phyloP scores from a whole-genome alignment of 441 rosid genomes.

The Gossypium laxum region DNA sequence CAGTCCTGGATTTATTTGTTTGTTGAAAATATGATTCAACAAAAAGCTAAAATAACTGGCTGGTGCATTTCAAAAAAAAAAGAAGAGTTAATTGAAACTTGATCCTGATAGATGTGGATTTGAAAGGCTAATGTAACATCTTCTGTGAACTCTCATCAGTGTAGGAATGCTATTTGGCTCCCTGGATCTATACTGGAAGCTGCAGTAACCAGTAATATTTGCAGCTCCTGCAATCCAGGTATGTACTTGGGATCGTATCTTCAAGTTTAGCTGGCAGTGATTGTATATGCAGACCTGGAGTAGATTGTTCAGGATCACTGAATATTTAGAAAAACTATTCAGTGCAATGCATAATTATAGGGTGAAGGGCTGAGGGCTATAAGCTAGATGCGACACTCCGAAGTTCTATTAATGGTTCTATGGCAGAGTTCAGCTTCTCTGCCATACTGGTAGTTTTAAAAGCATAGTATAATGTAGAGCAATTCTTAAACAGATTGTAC shows the following conservation, averaged over 20 bases:
- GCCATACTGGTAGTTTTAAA: not conserved
- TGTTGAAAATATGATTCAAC: not conserved
- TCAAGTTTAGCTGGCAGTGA: constrained; percentile 6
- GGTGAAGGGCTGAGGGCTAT: not conserved
- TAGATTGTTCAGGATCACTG: not conserved
- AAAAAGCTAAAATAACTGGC: not conserved
- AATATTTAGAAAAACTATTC: not conserved
- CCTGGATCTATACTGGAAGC: constrained; percentile 89
- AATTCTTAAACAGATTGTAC: not conserved
- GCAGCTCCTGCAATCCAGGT: constrained; percentile 86
- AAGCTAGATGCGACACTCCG: not conserved
- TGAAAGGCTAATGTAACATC: constrained; percentile 2
- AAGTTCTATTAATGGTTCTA: not conserved
- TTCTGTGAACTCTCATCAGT: constrained; percentile 34
- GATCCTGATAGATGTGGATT: not conserved
- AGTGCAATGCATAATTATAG: not conserved
- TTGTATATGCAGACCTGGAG: not conserved
- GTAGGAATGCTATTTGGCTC: constrained; percentile 91
- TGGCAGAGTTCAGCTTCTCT: not conserved
- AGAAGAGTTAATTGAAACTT: not conserved
- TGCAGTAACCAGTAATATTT: constrained; percentile 54
- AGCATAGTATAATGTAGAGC: not conserved
- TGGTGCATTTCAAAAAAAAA: not conserved
- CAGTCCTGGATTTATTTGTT: constrained; percentile 17
- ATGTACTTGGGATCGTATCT: constrained; percentile 11